Evolutionary conservation across 2,329 filamentous ascomycete genomes (phyloP).

Genomic region (Pseudogymnoascus sp.): DNA sequence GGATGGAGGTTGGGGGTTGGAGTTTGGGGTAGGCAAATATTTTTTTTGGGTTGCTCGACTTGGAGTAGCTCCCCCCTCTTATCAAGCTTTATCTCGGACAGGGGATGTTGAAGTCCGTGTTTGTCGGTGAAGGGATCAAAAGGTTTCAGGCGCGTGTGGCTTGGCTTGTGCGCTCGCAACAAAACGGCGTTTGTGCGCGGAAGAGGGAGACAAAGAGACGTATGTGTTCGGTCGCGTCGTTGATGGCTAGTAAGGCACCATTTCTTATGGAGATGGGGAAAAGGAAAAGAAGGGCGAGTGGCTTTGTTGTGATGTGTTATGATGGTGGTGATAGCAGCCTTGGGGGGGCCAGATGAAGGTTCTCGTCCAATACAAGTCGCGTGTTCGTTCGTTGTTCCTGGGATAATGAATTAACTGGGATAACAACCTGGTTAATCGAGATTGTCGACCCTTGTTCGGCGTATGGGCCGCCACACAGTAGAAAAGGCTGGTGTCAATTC

Average conservation of each 20-base stretch:
- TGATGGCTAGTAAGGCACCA: background rate
- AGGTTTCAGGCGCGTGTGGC: conserved; percentile 2
- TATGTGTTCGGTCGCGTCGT: background rate
- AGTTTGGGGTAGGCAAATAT: background rate
- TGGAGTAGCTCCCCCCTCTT: conserved; percentile 7
- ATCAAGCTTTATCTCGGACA: conserved; percentile 5
- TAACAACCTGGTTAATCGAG: conserved; percentile 6
- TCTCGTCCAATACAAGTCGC: conserved; percentile 6
- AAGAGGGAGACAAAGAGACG: background rate
- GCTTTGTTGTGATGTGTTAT: background rate
- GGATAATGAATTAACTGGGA: background rate
- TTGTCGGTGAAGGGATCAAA: conserved; percentile 6
- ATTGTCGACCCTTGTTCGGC: background rate
- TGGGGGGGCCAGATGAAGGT: conserved; percentile 1
- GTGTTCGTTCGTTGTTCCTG: conserved; percentile 7
- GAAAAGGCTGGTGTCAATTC: background rate
- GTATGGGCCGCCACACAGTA: conserved; percentile 1
- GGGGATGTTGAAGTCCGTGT: conserved; percentile 4
- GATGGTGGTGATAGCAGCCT: background rate
- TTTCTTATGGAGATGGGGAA: background rate
- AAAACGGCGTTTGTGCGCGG: background rate
- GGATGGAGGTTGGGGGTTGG: background rate
- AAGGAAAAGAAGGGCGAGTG: background rate
- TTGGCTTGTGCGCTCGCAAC: background rate
- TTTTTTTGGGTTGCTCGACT: background rate